Evolutionary conservation across 164 flowering plant species (phyloP).

Genomic region (Nymphaea thermarum): DNA sequence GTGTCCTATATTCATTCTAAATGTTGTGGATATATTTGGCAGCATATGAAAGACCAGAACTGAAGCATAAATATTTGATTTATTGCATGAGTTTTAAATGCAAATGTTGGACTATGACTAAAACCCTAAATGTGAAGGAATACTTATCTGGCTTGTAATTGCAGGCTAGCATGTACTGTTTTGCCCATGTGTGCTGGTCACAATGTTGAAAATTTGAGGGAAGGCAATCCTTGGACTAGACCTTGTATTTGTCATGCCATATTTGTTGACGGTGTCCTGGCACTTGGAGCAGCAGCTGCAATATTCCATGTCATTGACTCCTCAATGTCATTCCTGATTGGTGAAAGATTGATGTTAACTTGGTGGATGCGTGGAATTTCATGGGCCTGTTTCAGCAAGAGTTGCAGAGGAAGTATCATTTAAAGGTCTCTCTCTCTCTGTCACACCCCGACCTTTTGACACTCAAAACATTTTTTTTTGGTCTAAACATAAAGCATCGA

Average conservation of each 20-base stretch:
- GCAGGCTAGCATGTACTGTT: constrained; percentile 77
- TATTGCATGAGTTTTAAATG: too few species aligned
- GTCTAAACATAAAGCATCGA: too few species aligned
- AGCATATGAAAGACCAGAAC: too few species aligned
- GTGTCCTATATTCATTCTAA: too few species aligned
- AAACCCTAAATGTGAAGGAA: too few species aligned
- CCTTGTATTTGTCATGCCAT: constrained; percentile 85
- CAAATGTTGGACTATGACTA: too few species aligned
- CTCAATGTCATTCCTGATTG: constrained; percentile 56
- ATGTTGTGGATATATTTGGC: too few species aligned
- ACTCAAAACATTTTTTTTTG: too few species aligned
- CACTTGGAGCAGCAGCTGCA: constrained; percentile 65
- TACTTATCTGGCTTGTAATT: not conserved
- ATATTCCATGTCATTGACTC: constrained; percentile 76
- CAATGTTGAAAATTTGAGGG: constrained; percentile 61
- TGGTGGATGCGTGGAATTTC: constrained; percentile 99
- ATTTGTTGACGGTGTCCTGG: constrained; percentile 90
- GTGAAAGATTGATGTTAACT: constrained; percentile 65
- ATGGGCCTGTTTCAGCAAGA: constrained; percentile 77
- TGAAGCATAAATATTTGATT: too few species aligned
- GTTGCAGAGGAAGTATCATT: constrained; percentile 87
- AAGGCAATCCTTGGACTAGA: constrained; percentile 68
- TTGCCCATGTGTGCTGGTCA: constrained; percentile 85
- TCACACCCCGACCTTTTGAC: too few species aligned
- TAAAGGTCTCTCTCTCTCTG: constrained; percentile 40